phyloP scores from a whole-genome alignment of 306 rosid genomes.

The Cicer chorassanicum region DNA sequence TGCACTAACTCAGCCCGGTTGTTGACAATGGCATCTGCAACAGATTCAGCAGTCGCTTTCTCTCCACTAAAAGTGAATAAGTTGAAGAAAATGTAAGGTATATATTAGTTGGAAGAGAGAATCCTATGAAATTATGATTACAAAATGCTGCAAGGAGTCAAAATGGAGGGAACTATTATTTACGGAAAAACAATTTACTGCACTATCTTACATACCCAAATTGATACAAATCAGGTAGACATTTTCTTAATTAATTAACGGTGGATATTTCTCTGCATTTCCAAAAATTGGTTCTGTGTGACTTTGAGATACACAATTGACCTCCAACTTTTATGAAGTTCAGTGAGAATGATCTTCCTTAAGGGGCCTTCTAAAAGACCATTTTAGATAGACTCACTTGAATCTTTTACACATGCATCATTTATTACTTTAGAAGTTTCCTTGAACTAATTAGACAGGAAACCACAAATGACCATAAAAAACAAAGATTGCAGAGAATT shows the following conservation, averaged over 20 bases:
- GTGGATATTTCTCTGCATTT: slow-evolving; percentile 29
- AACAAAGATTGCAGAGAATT: slow-evolving; percentile 30
- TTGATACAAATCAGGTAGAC: slow-evolving; percentile 3
- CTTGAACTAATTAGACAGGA: slow-evolving; percentile 26
- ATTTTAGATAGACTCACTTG: slow-evolving; percentile 13
- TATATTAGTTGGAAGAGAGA: slow-evolving; percentile 19
- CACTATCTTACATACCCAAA: slow-evolving; percentile 32
- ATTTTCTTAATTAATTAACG: slow-evolving; percentile 19
- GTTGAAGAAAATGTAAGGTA: slow-evolving; percentile 39
- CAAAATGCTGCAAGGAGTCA: slow-evolving; percentile 18
- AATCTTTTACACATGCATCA: background rate
- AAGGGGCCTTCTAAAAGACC: slow-evolving; percentile 21
- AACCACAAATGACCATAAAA: slow-evolving; percentile 18
- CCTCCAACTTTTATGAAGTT: slow-evolving; percentile 24
- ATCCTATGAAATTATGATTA: slow-evolving; percentile 8
- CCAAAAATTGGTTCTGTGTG: slow-evolving; percentile 28
- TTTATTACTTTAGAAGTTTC: slow-evolving; percentile 35
- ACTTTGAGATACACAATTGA: slow-evolving; percentile 24
- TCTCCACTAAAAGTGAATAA: slow-evolving; percentile 73
- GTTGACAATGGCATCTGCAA: slow-evolving; percentile 84
- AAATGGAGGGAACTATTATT: slow-evolving; percentile 21
- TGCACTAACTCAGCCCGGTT: slow-evolving; percentile 90
- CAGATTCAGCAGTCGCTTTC: slow-evolving; percentile 81
- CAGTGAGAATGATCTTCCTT: slow-evolving; percentile 3
- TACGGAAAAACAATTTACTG: slow-evolving; percentile 12